These are phyloP conservation scores for Suhomyces maxii DNA, from an alignment of 1,139 yeast genomes.

Conservation along the genomic window DNA sequence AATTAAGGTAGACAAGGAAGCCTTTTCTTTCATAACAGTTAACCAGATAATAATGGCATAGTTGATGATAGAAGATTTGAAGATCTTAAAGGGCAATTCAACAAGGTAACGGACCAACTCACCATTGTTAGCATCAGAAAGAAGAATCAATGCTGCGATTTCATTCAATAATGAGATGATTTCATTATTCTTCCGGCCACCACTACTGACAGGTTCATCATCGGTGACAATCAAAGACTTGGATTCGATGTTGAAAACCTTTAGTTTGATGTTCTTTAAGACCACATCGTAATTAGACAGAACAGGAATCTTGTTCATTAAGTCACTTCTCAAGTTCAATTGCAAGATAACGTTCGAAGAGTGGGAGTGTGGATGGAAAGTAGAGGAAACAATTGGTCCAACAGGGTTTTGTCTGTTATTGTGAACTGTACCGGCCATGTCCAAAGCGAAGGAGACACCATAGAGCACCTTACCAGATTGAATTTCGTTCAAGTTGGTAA, in stretches of 20 bases:
- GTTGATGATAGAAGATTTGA: slow-evolving; percentile 61
- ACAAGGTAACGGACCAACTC: slow-evolving; percentile 61
- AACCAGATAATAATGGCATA: slow-evolving; percentile 80
- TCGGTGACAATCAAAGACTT: neutral
- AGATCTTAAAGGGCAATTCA: slow-evolving; percentile 66
- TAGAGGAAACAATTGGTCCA: neutral
- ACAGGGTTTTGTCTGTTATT: slow-evolving; percentile 2
- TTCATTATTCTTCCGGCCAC: slow-evolving; percentile 22
- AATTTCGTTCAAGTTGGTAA: slow-evolving; percentile 48
- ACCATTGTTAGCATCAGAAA: slow-evolving; percentile 47
- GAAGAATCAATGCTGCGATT: slow-evolving; percentile 48
- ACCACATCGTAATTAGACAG: slow-evolving; percentile 34
- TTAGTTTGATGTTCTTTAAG: slow-evolving; percentile 23
- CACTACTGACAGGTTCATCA: neutral
- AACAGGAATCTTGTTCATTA: slow-evolving; percentile 37
- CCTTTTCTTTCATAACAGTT: slow-evolving; percentile 67
- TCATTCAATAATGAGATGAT: slow-evolving; percentile 48
- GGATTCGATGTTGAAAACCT: slow-evolving; percentile 13
- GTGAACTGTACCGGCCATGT: slow-evolving; percentile 75
- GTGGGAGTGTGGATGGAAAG: slow-evolving; percentile 4
- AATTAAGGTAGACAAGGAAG: slow-evolving; percentile 57
- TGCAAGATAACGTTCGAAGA: slow-evolving; percentile 49
- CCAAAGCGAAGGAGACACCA: slow-evolving; percentile 88
- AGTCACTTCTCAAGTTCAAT: slow-evolving; percentile 68
- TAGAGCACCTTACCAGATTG: slow-evolving; percentile 51